Evolutionary conservation across 2,329 filamentous ascomycete species (phyloP), one percentile per base, ranked within the genome.

Genomic region (Penicillium sp.): DNA sequence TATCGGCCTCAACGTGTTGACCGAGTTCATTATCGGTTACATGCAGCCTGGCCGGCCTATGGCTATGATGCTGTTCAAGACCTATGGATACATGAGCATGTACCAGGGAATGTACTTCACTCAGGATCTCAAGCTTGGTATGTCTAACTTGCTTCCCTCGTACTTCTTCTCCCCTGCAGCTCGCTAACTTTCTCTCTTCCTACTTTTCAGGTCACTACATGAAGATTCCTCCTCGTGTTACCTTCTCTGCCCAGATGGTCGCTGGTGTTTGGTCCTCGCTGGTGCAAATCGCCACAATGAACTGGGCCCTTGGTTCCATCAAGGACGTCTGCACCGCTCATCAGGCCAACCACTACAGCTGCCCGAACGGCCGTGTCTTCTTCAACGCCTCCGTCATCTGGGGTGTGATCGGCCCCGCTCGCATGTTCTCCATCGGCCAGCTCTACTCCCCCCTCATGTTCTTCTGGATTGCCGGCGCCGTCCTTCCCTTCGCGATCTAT

Each of bases 51-150:
- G 89, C 28, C 83, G 83, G 3, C 89, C 89, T 1, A 80, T 91
- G 62, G 88, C 88, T 52, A 88, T 91, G 83, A 92, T 92, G 88
- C 83, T 91, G 78, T 91, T 91, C 80, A 91, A 91, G 76, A 89
- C 87, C 63, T 91, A 89, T 68, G 87, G 87, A 54, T 90, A 89
- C 71, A 84, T 90, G 58, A 86, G 82, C 76, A 89, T 89, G 85
- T 81, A 81, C 16, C 86, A 89, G 72, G 87, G 85, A 0, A 79
- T 89, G 53, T 87, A 84, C 72, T 89, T 89, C 72, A 80, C 82
- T 5, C 85, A 87, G 71, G 87, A 89, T 66, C 80, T 89, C 68
- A 89, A 89, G 73, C 81, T 89, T 2, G 87, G 71, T 73, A 54
- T 35, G 65, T 63, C 11, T 11, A 37, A 7, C 8, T 22, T 14